Evolutionary conservation across 1,284 basidiomycete species (phyloP), one percentile per base, ranked within the genome.

Genomic region (Cutaneotrichosporon daszewskae): DNA sequence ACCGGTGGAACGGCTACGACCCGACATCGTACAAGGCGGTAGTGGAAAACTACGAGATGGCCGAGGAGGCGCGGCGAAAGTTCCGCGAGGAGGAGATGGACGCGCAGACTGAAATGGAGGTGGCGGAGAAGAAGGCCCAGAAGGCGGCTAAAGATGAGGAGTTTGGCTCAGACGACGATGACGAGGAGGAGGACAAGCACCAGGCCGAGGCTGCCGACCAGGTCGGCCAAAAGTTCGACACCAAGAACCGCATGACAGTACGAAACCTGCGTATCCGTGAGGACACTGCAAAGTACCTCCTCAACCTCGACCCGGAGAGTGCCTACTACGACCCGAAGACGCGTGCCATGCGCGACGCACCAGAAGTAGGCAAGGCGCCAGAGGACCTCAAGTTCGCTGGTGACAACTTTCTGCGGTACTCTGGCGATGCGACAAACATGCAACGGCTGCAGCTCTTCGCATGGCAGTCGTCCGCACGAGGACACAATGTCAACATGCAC

Each of bases 301-400:
- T 96, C 73, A 98, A 98, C 71, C 73, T 99, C 67, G 90, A 97
- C 69, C 85, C 87, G 4, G 83, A 89, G 1, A 92, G 87, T 59
- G 94, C 95, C 11, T 95, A 98, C 75, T 99, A 99, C 66, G 95
- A 99, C 64, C 95, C 95, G 37, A 99, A 99, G 76, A 98, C 95
- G 20, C 84, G 95, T 55, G 95, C 94, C 4, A 99, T 99, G 95
- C 86, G 95, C 69, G 94, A 98, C 63, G 92, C 94, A 28, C 94
- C 95, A 0, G 59, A 83, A 13, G 81, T 80, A 57, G 80, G 82
- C 55, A 74, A 88, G 25, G 74, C 81, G 2, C 76, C 87, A 11
- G 90, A 96, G 71, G 94, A 97, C 65, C 85, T 90, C 27, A 77
- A 77, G 61, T 97, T 95, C 61, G 90, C 91, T 9, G 94, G 94